Conservation (phyloP, 805 yeast genomes). For the Wickerhamiella nectarea region DNA sequence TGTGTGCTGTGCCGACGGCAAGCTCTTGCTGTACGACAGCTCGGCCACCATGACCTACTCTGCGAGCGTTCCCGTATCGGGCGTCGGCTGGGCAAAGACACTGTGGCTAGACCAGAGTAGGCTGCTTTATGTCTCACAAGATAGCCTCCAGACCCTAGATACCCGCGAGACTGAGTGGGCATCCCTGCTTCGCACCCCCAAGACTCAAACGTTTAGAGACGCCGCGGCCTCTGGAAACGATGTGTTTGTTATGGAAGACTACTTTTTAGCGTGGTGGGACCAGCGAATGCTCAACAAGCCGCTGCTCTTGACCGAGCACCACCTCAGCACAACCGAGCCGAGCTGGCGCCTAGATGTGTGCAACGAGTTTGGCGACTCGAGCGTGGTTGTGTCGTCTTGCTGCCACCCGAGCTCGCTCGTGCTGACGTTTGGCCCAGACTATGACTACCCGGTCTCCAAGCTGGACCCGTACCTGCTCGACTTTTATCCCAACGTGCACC, state of each 20-base stretch:
- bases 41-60: background rate
- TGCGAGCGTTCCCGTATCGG: background rate
- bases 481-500: constrained; percentile 17
- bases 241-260: constrained; percentile 48
- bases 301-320: constrained; percentile 62
- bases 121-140: too few species aligned
- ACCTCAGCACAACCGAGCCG: constrained; percentile 37
- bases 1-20: constrained; percentile 5
- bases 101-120: background rate
- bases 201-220: background rate
- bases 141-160: background rate
- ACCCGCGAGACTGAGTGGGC: background rate
- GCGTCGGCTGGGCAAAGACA: background rate
- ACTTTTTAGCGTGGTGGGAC: constrained; percentile 44
- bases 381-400: background rate
- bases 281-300: constrained; percentile 29
- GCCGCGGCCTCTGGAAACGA: constrained; percentile 21
- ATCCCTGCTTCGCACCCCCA: background rate
- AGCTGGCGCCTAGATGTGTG: background rate
- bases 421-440: constrained; percentile 27
- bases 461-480: constrained; percentile 15
- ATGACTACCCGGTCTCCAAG: constrained; percentile 28
- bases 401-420: constrained; percentile 14
- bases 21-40: constrained; percentile 1
- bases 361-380: background rate